phyloP scores from a whole-genome alignment of 1,284 basidiomycete species.

The Cryptococcus sp. region DNA sequence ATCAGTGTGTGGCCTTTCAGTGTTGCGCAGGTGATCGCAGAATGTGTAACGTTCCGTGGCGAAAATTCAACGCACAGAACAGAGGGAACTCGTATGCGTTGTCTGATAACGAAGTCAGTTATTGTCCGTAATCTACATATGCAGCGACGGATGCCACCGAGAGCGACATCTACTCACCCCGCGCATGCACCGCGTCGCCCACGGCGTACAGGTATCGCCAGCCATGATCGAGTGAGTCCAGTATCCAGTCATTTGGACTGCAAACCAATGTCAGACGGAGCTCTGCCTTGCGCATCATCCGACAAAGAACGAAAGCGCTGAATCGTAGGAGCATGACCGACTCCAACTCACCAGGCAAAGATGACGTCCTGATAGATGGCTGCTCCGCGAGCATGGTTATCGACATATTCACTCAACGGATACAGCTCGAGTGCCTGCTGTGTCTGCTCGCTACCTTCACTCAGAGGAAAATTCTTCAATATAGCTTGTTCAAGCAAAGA shows the following conservation, averaged over 20 bases:
- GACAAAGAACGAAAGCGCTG: background rate
- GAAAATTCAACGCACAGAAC: slow-evolving; percentile 13
- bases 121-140: background rate
- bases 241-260: slow-evolving; percentile 15
- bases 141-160: background rate
- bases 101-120: slow-evolving; percentile 3
- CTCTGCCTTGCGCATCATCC: no score
- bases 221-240: slow-evolving; percentile 8
- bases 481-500: slow-evolving; percentile 1
- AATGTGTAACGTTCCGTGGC: no score
- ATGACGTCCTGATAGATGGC: slow-evolving; percentile 19
- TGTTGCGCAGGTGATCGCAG: no score
- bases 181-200: slow-evolving; percentile 19
- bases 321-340: no score
- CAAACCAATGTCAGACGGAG: background rate
- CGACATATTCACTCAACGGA: slow-evolving; percentile 12
- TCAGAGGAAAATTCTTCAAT: slow-evolving; percentile 13
- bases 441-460: slow-evolving; percentile 5
- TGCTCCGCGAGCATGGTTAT: slow-evolving; percentile 18
- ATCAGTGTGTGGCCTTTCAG: background rate
- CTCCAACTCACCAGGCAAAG: slow-evolving; percentile 18
- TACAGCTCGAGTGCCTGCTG: slow-evolving; percentile 9
- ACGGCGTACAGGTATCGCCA: slow-evolving; percentile 23
- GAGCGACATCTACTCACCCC: slow-evolving; percentile 8
- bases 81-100: slow-evolving; percentile 25